Conservation (phyloP, 106 monocot genomes). For the Dendrobium huoshanense region DNA sequence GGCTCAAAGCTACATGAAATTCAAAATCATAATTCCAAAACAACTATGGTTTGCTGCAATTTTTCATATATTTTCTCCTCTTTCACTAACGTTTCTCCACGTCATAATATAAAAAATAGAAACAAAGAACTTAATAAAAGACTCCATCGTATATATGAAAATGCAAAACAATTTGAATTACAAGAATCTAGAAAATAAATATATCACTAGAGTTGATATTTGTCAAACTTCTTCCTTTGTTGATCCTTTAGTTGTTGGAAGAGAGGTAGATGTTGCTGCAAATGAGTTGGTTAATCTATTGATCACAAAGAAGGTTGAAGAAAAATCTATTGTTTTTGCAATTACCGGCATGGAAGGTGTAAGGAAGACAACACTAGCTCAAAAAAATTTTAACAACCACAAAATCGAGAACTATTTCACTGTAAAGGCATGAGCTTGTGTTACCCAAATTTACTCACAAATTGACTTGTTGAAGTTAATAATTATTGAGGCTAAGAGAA, state of each 20-base stretch:
- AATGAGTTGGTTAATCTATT: conserved; percentile 1
- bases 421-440: conserved; percentile 24
- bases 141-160: too few relatives aligned
- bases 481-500: too few relatives aligned
- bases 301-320: not conserved
- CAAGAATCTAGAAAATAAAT: too few relatives aligned
- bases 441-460: not conserved
- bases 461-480: too few relatives aligned
- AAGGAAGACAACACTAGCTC: conserved; percentile 48
- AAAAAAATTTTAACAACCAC: conserved; percentile 26
- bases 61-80: too few relatives aligned
- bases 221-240: not conserved
- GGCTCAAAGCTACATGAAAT: too few relatives aligned
- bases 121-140: too few relatives aligned
- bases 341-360: conserved; percentile 44
- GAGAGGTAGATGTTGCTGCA: conserved; percentile 1
- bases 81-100: too few relatives aligned
- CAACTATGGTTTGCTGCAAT: too few relatives aligned
- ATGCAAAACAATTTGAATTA: too few relatives aligned
- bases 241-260: not conserved
- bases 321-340: conserved; percentile 2
- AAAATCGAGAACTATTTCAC: conserved; percentile 15
- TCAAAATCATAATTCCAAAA: too few relatives aligned
- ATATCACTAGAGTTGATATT: not conserved
- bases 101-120: too few relatives aligned